Conservation (phyloP, 345 rosid genomes). For the Murraya paniculata region DNA sequence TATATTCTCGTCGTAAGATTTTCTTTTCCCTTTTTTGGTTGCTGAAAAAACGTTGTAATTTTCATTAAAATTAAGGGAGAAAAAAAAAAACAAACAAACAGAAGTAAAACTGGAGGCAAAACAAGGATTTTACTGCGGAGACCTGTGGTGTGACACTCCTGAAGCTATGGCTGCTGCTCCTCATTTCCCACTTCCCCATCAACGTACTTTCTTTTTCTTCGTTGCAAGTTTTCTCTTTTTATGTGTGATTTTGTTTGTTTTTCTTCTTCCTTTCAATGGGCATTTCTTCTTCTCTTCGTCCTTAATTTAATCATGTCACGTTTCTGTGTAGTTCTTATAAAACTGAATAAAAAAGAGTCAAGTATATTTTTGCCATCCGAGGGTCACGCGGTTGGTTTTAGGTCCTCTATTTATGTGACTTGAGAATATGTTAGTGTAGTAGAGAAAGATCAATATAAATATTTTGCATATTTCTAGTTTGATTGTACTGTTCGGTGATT, state of each 20-base stretch:
- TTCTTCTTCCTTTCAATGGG: neutral
- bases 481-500: neutral
- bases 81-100: no score
- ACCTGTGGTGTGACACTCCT: constrained; percentile 10
- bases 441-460: neutral
- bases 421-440: no score
- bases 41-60: neutral
- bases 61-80: no score
- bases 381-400: neutral
- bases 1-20: neutral
- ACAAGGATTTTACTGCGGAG: constrained; percentile 19
- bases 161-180: neutral
- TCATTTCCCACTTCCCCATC: neutral
- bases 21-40: neutral
- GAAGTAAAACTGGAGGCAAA: constrained; percentile 14
- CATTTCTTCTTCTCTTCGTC: no score
- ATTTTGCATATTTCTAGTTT: neutral
- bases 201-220: neutral
- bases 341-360: neutral
- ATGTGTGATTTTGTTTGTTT: neutral
- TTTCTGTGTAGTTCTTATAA: neutral
- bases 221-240: neutral
- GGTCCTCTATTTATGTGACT: neutral
- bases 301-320: neutral
- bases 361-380: neutral